These are phyloP conservation scores for Dictyostelium firmibasis DNA, from an alignment of 78 protist genomes.

Conservation along the genomic window DNA sequence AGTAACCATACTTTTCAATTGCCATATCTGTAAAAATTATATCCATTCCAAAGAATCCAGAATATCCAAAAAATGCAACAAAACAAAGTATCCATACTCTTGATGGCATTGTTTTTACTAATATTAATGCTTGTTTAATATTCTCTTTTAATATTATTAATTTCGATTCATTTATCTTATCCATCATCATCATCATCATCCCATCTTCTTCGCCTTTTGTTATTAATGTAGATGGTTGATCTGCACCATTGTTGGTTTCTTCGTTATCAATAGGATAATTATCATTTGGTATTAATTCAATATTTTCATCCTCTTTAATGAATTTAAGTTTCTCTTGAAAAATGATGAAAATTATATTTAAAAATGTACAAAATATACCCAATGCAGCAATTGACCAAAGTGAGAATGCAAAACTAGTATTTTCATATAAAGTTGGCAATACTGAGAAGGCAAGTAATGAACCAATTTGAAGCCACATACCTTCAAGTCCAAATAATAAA, in stretches of 20 bases:
- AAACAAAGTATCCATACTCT: constrained; percentile 27
- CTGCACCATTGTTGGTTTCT: neutral
- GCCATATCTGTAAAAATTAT: constrained; percentile 54
- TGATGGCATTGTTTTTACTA: neutral
- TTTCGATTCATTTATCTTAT: neutral
- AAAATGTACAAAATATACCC: neutral
- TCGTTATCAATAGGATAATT: neutral
- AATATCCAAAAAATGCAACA: constrained; percentile 51
- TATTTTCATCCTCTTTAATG: neutral
- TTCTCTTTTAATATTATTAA: neutral
- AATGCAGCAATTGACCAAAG: constrained; percentile 27
- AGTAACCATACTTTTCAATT: constrained; percentile 51
- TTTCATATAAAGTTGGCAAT: constrained; percentile 18
- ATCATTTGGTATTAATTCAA: neutral
- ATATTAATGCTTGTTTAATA: neutral
- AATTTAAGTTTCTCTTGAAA: neutral
- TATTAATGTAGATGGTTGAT: neutral
- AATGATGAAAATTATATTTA: constrained; percentile 29
- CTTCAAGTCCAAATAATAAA: constrained; percentile 26
- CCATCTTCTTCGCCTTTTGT: neutral
- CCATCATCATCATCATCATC: no score
- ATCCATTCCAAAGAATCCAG: constrained; percentile 62
- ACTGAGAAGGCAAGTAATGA: constrained; percentile 26
- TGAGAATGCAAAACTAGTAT: constrained; percentile 2
- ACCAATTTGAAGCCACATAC: constrained; percentile 61